Conservation (phyloP, 495 filamentous ascomycete species). For the Penicillium macrosclerotiorum region DNA sequence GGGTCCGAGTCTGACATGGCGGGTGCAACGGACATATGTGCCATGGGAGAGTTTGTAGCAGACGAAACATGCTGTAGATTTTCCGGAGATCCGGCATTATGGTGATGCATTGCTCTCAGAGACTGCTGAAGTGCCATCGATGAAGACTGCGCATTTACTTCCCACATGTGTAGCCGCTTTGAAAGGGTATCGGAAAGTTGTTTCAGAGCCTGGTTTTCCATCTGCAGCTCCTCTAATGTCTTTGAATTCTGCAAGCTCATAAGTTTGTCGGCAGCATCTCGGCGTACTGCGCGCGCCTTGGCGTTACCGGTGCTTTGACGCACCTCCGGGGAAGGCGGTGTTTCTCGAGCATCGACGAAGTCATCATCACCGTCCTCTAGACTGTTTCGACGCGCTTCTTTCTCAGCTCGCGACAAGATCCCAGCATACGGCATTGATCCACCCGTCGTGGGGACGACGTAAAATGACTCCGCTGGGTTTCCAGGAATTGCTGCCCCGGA, state of each 20-base stretch:
- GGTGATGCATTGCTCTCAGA: constrained; percentile 62
- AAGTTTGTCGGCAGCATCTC: constrained; percentile 25
- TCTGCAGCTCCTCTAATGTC: constrained; percentile 75
- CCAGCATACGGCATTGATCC: constrained; percentile 87
- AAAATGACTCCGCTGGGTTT: constrained; percentile 77
- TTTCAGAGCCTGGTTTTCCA: constrained; percentile 77
- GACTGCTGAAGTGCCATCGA: constrained; percentile 79
- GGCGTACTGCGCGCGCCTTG: constrained; percentile 17
- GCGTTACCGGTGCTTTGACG: constrained; percentile 32
- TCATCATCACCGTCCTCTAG: constrained; percentile 67
- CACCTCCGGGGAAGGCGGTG: constrained; percentile 51
- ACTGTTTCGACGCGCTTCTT: constrained; percentile 51
- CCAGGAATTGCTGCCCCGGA: constrained; percentile 35
- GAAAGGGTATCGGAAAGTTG: constrained; percentile 74
- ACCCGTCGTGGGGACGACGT: constrained; percentile 88
- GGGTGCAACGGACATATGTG: constrained; percentile 21
- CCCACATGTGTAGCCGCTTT: constrained; percentile 77
- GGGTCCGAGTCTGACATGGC: constrained; percentile 30
- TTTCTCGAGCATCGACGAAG: constrained; percentile 86
- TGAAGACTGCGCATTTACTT: constrained; percentile 77
- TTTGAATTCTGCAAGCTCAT: constrained; percentile 41
- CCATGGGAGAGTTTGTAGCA: constrained; percentile 23
- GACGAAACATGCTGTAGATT: constrained; percentile 23
- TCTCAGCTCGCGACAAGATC: constrained; percentile 72
- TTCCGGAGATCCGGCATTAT: constrained; percentile 40